Evolutionary conservation across 169 alveolate genomes (phyloP), one percentile per base, ranked within the genome.

Genomic region (Perkinsus olseni): DNA sequence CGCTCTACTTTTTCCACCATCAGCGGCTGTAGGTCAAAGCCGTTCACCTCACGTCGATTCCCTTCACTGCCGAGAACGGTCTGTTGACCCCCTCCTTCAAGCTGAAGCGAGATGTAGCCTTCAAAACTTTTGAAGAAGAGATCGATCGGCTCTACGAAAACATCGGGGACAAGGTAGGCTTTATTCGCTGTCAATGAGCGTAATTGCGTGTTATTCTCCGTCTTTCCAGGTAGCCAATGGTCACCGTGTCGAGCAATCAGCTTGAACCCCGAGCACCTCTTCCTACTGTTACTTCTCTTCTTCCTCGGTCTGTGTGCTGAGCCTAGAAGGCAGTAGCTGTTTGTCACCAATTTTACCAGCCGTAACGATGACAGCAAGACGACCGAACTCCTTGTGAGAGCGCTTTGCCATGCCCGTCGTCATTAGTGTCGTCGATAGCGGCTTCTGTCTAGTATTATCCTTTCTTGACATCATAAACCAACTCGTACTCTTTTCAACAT

Each of bases 71-170:
- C 20, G 96, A 95, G 74, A 95, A 92, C 92, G 95, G 91, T 1
- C 91, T 95, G 39, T 91, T 95, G 74, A 95, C 96, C 10, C 95
- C 96, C 0, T 91, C 96, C 62, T 92, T 93, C 93, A 95, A 95
- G 48, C 91, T 95, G 74, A 95, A 95, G 91, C 74, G 96, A 38
- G 91, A 38, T 11, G 93, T 36, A 4, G 45, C 74, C 3, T 20
- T 38, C 4, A n/a, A 91, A 31, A 39, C 50, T 13, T 38, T 17
- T 34, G 39, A 36, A 34, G 11, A 82, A 24, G 82, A 62, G 13
- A 62, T 62, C 31, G 34, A 62, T 24, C 4, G 4, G 37, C 82
- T 62, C 8, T 62, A 62, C 17, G 82, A 62, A 28, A 28, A 62
- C 28, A 62, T 62, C 28, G 82, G 82, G 82, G 82, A 62, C 17